Evolutionary conservation across 192 early-diverging fungal species (phyloP), one percentile per base, ranked within the genome.

Genomic region (Podila verticillata): DNA sequence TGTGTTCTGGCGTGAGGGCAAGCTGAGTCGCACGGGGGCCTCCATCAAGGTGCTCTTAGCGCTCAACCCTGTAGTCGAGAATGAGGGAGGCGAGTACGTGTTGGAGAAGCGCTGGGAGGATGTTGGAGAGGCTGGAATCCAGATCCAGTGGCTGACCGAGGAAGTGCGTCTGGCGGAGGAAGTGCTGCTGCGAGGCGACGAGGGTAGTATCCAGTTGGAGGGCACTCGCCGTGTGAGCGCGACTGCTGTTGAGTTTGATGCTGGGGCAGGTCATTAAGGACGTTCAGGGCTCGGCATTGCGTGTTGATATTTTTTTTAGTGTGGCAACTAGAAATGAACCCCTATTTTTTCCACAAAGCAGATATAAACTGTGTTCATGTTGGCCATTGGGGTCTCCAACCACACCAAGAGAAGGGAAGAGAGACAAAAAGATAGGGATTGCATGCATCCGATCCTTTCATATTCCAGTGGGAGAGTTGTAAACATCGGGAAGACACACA

Each of bases 61-160:
- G 0, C 22, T 44, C 26, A 80, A 80, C 22, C 69, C 70, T 30
- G 70, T 80, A 28, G 47, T 72, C 32, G 75, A 72, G 58, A 80
- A 80, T 28, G 75, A 80, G n/a, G 75, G 75, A 20, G 75, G 75
- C 2, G 75, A 80, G 6, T 71, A 80, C 64, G 75, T 80, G 19
- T 61, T 80, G 17, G 75, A 80, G 65, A 57, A 80, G 32, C 69
- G 75, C 26, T 80, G 75, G 75, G 75, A 71, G 39, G 75, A 80
- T 51, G 75, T 80, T 29, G 75, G 75, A 2, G 70, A 80, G 35
- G 60, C 59, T 8, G 75, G 75, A 13, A 19, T 80, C 1, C 65
- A 72, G 51, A 80, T 80, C 28, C 75, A 80, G 30, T 80, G 75
- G 75, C 31, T 59, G 44, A 39, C 75, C 2, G 69, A 80, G 19